Evolutionary conservation across 106 monocot species (phyloP).

Genomic region (Narthecium ossifragum): DNA sequence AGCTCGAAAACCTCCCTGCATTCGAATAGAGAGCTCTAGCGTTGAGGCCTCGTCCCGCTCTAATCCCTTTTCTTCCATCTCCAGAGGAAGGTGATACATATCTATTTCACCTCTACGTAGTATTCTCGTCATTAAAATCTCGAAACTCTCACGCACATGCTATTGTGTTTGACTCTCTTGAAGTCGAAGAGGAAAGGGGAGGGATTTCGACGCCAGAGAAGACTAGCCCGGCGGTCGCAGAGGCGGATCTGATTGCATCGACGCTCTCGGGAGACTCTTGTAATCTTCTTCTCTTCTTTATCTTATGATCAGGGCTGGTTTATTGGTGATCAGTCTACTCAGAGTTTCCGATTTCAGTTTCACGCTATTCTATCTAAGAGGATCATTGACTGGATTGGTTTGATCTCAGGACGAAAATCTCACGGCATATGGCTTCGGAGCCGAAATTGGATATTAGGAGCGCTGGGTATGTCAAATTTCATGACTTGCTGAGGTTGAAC

Average conservation of each 20-base stretch:
- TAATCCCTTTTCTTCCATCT: too few species aligned
- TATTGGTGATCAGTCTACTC: too few species aligned
- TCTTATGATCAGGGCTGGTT: not conserved
- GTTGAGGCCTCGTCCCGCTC: too few species aligned
- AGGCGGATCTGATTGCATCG: constrained; percentile 31
- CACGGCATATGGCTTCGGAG: constrained; percentile 70
- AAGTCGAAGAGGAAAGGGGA: constrained; percentile 25
- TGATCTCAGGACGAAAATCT: constrained; percentile 41
- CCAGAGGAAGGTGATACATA: too few species aligned
- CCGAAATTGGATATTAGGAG: constrained; percentile 52
- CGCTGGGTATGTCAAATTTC: constrained; percentile 56
- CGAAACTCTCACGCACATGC: not conserved
- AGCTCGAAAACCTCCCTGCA: not conserved
- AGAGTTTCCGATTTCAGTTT: too few species aligned
- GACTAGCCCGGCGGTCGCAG: constrained; percentile 12
- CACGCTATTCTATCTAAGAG: too few species aligned
- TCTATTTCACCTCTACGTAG: constrained; percentile 26
- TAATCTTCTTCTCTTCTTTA: constrained; percentile 13
- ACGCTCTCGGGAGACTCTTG: constrained; percentile 60
- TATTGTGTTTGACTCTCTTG: not conserved
- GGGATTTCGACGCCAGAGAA: constrained; percentile 9
- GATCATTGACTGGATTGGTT: too few species aligned
- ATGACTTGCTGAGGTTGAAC: constrained; percentile 42
- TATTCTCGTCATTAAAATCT: constrained; percentile 19
- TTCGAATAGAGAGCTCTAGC: constrained; percentile 15